Conservation (phyloP, 345 rosid species). For the Toxicodendron radicans region DNA sequence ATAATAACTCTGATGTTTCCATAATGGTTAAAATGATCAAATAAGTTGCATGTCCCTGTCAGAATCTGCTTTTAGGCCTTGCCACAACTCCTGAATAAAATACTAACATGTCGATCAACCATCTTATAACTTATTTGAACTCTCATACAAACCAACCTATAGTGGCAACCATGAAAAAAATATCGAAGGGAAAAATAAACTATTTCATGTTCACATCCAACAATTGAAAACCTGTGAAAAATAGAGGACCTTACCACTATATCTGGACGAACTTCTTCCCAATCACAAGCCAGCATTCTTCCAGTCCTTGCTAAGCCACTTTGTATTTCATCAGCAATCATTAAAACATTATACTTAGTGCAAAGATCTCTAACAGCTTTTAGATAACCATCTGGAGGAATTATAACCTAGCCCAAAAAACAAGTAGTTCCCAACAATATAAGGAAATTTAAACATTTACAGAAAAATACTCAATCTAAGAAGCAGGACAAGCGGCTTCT, state of each 20-base stretch:
- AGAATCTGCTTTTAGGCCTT: background rate
- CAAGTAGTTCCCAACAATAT: slow-evolving; percentile 5
- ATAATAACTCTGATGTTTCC: background rate
- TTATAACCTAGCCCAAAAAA: slow-evolving; percentile 51
- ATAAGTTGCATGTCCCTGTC: background rate
- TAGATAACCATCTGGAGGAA: slow-evolving; percentile 86
- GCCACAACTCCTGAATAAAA: background rate
- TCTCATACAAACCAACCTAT: no score
- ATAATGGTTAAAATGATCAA: slow-evolving; percentile 8
- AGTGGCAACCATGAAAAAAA: background rate
- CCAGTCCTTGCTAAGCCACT: slow-evolving; percentile 91
- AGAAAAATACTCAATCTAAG: background rate
- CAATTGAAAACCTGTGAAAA: slow-evolving; percentile 2
- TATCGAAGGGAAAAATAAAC: background rate
- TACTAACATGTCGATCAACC: background rate
- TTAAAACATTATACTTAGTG: slow-evolving; percentile 68
- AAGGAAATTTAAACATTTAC: background rate
- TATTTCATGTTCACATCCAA: background rate
- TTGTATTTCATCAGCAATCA: slow-evolving; percentile 98
- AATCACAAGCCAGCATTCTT: slow-evolving; percentile 89
- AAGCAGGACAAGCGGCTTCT: slow-evolving; percentile 7
- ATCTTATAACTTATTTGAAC: background rate
- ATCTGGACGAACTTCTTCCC: slow-evolving; percentile 93
- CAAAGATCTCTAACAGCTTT: slow-evolving; percentile 85
- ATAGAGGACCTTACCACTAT: slow-evolving; percentile 59